phyloP scores from a whole-genome alignment of 1,284 basidiomycete genomes.

The Cryptococcus sp. region DNA sequence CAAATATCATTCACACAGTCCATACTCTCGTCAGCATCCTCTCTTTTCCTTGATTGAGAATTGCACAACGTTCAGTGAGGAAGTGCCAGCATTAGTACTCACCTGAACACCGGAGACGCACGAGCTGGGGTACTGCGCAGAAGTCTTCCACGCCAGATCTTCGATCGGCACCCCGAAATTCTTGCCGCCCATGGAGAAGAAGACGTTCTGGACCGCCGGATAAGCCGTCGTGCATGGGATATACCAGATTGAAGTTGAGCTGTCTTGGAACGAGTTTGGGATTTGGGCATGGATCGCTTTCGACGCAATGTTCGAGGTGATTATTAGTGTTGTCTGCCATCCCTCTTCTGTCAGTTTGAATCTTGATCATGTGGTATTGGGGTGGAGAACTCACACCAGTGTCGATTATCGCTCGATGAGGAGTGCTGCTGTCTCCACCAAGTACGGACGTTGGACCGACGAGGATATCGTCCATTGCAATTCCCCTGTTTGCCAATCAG shows the following conservation, averaged over 20 bases:
- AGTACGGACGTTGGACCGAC: constrained; percentile 17
- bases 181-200: constrained; percentile 23
- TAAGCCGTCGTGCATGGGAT: constrained; percentile 21
- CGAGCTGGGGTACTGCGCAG: constrained; percentile 11
- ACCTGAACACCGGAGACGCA: constrained; percentile 34
- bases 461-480: constrained; percentile 23
- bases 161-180: constrained; percentile 27
- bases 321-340: constrained; percentile 26
- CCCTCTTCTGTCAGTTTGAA: not conserved
- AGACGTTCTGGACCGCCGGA: constrained; percentile 22
- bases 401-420: constrained; percentile 29
- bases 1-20: not conserved
- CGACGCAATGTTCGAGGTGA: constrained; percentile 22
- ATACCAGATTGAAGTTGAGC: constrained; percentile 22
- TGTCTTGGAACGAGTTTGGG: constrained; percentile 10
- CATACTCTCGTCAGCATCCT: not conserved
- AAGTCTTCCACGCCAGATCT: constrained; percentile 33
- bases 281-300: constrained; percentile 19
- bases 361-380: not conserved
- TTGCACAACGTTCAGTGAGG: no score
- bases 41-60: no score
- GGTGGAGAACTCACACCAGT: constrained; percentile 20
- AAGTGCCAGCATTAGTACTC: not conserved
- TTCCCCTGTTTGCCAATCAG: constrained; percentile 19
- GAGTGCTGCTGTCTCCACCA: constrained; percentile 13